phyloP scores from a whole-genome alignment of 345 rosid species.

The Citrus medica region DNA sequence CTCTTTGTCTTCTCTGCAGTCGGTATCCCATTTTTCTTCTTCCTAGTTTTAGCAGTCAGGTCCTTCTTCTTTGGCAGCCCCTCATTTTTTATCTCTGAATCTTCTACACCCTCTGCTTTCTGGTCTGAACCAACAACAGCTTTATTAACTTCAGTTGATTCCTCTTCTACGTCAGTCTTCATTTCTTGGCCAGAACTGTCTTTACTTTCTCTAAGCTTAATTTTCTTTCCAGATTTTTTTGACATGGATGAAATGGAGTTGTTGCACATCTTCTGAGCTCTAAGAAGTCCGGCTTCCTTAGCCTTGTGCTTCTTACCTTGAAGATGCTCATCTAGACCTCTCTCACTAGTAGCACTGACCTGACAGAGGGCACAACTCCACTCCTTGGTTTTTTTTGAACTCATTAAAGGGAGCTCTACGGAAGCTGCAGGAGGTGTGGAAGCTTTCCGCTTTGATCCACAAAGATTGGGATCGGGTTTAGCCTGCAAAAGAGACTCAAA shows the following conservation, averaged over 20 bases:
- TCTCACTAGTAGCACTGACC: conserved; percentile 35
- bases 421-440: conserved; percentile 17
- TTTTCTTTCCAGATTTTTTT: conserved; percentile 13
- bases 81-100: neutral
- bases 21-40: neutral
- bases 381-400: conserved; percentile 28
- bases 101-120: conserved; percentile 7
- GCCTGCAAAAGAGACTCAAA: conserved; percentile 37
- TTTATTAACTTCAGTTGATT: conserved; percentile 9
- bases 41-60: neutral
- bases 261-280: conserved; percentile 16
- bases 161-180: neutral
- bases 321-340: conserved; percentile 37
- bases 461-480: conserved; percentile 38
- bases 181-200: conserved; percentile 3
- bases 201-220: neutral
- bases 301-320: conserved; percentile 45
- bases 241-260: neutral
- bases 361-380: conserved; percentile 55
- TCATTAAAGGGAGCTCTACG: conserved; percentile 10
- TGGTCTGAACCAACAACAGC: conserved; percentile 13
- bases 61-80: neutral
- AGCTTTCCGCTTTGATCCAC: conserved; percentile 43
- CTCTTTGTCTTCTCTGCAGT: conserved; percentile 2
- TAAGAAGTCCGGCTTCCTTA: conserved; percentile 25